Conservation (phyloP, 345 rosid species). For the Syzygium jambos region DNA sequence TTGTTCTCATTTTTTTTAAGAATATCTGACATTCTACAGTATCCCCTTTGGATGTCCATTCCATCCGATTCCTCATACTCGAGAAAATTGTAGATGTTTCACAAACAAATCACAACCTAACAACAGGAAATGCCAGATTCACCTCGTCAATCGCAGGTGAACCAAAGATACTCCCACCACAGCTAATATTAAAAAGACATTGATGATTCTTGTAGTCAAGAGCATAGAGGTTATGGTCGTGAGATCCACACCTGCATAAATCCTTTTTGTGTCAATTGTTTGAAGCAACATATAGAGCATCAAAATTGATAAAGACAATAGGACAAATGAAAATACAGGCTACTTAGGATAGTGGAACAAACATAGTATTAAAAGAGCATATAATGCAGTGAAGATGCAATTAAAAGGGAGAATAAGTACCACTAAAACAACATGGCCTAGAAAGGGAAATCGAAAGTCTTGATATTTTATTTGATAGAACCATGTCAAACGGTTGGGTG, state of each 20-base stretch:
- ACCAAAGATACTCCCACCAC: slow-evolving; percentile 91
- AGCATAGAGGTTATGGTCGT: slow-evolving; percentile 80
- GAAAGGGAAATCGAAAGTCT: neutral
- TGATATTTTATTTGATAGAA: neutral
- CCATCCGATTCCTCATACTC: neutral
- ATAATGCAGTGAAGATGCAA: neutral
- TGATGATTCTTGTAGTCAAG: slow-evolving; percentile 61
- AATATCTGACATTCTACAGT: neutral
- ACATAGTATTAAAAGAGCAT: neutral
- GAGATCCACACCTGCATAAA: slow-evolving; percentile 85
- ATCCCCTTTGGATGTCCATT: neutral
- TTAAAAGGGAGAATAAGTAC: neutral
- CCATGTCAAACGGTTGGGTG: neutral
- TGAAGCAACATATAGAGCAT: neutral
- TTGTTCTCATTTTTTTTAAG: neutral
- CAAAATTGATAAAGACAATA: neutral
- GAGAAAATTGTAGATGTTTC: neutral
- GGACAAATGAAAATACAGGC: neutral
- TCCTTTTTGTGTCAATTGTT: neutral
- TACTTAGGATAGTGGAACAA: neutral
- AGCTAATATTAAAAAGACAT: slow-evolving; percentile 60
- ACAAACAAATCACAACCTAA: neutral
- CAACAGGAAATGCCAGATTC: neutral
- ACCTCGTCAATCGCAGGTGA: slow-evolving; percentile 94
- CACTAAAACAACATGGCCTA: neutral